Base-by-base conservation (phyloP, 176 grass and related monocot species). In the Zea luxurians region DNA sequence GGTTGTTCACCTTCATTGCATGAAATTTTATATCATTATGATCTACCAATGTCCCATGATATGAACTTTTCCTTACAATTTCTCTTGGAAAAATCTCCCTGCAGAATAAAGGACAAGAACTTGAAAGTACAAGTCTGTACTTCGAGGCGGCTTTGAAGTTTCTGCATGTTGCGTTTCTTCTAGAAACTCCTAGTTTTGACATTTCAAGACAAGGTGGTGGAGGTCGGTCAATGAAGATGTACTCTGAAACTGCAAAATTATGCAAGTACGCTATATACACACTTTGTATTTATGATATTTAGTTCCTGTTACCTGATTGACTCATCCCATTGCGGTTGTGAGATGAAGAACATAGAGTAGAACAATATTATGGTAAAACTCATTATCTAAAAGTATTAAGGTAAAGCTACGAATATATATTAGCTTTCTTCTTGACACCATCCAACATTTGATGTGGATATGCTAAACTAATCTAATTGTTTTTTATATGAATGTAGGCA, bases 111-210 rank as follows among this genome's bases (percentile, higher is more conserved):
- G 85, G 90, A 66, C 75, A 74, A 15, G 90, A 80, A 68, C 70
- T 89, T 77, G 85, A 97, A 88, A 92, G 88, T 72, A 85, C 70
- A 60, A 74, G 78, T 49, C 84, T 97, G 52, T 97, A 89, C 74
- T 97, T 93, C 87, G 83, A 97, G 70, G 90, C 93, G 7, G 93
- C 90, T 68, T 97, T 97, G 46, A 97, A 97, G 45, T 97, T 97
- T 90, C 74, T 93, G 55, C 80, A 97, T 88, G 83, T 78, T 70
- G 90, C 88, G 3, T 88, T 86, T 84, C 88, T 97, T 70, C 85
- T 80, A 65, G 93, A 93, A 78, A 91, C 78, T 88, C 77, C 75
- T 62, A 84, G 64, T 79, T 78, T 83, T 82, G 90, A 93, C 48
- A 70, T 41, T 58, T 83, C 80, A 16, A 97, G 84, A 71, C 77